Evolutionary conservation across 345 rosid genomes (phyloP), one percentile per base, ranked within the genome.

Genomic region (Acer yangbiense): DNA sequence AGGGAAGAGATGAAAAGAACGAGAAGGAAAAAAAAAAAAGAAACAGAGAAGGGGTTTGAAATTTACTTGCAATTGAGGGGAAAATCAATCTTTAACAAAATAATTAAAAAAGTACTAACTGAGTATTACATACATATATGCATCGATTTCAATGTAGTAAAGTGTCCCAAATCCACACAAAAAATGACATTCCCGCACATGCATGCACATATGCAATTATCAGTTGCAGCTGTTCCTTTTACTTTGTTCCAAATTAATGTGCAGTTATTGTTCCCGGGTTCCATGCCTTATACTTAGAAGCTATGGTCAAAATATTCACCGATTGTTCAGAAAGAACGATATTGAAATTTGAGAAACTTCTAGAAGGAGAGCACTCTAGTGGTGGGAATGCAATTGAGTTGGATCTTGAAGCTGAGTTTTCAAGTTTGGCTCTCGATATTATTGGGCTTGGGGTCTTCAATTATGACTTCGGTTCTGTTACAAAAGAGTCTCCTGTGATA

Each of bases 381-480:
- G 91, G 88, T 60, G 88, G 77, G 81, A 82, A 81, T 41, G 72
- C 64, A 3, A 82, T 95, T 69, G 93, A 92, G 72, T 86, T 95
- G 83, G 97, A 95, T 86, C 83, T 95, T 18, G 99, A 95, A 83
- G 98, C 97, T 78, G 99, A 95, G 63, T 95, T 95, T 87, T 95
- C 99, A 48, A 95, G 82, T 82, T 84, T 95, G 77, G 97, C 99
- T 73, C 96, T 95, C 62, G 99, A 93, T 88, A 92, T 95, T 58
- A 95, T 95, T 78, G 99, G 99, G 72, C 92, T 95, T 73, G 91
- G 99, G 20, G 92, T 93, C 83, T 95, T 95, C 88, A 95, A 95
- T 88, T 89, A 89, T 67, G 94, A 95, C 75, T 95, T 95, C 78
- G 95, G 98, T 76, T 95, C 99, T 80, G 91, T 95, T 72, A 90